These are phyloP conservation scores for Phytophthora ramorum DNA, from an alignment of 352 stramenopile genomes.

Conservation along the genomic window DNA sequence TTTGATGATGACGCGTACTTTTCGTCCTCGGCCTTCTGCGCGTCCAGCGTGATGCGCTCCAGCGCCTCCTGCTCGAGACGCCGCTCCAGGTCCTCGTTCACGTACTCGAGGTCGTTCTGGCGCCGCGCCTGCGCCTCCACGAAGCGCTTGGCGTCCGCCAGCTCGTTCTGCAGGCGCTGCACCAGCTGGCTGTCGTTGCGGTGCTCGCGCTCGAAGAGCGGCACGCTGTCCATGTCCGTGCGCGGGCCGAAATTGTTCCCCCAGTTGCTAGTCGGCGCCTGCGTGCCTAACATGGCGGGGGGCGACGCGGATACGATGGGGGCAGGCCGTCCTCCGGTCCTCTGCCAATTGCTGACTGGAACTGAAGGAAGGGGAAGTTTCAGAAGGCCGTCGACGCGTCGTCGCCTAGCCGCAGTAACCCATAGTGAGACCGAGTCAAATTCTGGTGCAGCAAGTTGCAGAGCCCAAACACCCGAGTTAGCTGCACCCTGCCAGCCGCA, in stretches of 20 bases:
- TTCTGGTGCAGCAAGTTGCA: conserved; percentile 19
- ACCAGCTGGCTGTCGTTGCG: conserved; percentile 86
- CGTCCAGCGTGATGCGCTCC: conserved; percentile 84
- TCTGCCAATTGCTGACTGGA: conserved; percentile 20
- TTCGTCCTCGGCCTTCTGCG: conserved; percentile 85
- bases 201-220: conserved; percentile 88
- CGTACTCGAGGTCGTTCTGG: conserved; percentile 88
- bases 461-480: not conserved
- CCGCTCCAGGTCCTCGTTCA: conserved; percentile 88
- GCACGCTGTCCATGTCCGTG: conserved; percentile 83
- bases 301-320: not conserved
- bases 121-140: conserved; percentile 80
- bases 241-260: conserved; percentile 54
- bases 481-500: conserved; percentile 1
- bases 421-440: conserved; percentile 22
- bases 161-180: conserved; percentile 84
- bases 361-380: conserved; percentile 25
- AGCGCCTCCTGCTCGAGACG: conserved; percentile 84
- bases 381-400: conserved; percentile 20
- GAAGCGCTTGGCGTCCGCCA: conserved; percentile 86
- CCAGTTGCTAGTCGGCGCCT: conserved; percentile 51
- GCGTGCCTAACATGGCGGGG: conserved; percentile 44
- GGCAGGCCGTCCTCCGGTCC: conserved; percentile 13
- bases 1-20: conserved; percentile 46
- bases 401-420: conserved; percentile 10